Base-by-base conservation (phyloP, 176 grass and related monocot genomes). In the Metroxylon sagu region DNA sequence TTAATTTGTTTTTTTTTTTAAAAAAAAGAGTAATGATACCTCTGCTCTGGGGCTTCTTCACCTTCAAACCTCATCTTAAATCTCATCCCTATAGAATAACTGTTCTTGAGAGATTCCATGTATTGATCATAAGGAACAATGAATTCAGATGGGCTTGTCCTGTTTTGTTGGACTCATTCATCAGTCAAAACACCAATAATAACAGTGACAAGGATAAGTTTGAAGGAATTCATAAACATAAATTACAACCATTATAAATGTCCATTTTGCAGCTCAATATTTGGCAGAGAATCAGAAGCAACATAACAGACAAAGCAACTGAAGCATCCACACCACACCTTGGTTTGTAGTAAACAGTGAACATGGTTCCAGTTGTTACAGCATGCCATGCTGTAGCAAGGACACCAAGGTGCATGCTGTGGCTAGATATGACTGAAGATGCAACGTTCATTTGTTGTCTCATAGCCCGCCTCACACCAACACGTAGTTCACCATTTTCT, bases 1-100 rank as follows among this genome's bases (percentile, higher is more conserved):
- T 43, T 23, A 23, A n/a, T n/a, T n/a, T n/a, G n/a, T 23, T 23
- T 23, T 23, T 23, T 23, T 23, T 23, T 23, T 23, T 0, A 23
- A 23, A 23, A 43, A 7, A 14, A 43, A 12, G 14, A 14, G 10
- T 14, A 10, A 43, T 43, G 6, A 16, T 76, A 95, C 89, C 89
- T 89, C 61, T 95, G 89, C 49, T 89, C 89, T 48, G 85, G 90
- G 3, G 85, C 73, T 66, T 95, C 90, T 70, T 89, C 90, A 5
- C 82, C 85, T 83, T 95, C 90, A 80, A 95, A 95, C 58, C 85
- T 82, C 90, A 95, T 95, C 52, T 83, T 85, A 61, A 89, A 95
- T 62, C 85, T 83, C 85, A 89, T 95, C 55, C 85, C 90, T 12
- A 85, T 85, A 3, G 85, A 83, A 57, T 81, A 86, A 18, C 83